These are phyloP conservation scores for Calycina marina DNA, from an alignment of 2,329 filamentous ascomycete species.

Conservation along the genomic window DNA sequence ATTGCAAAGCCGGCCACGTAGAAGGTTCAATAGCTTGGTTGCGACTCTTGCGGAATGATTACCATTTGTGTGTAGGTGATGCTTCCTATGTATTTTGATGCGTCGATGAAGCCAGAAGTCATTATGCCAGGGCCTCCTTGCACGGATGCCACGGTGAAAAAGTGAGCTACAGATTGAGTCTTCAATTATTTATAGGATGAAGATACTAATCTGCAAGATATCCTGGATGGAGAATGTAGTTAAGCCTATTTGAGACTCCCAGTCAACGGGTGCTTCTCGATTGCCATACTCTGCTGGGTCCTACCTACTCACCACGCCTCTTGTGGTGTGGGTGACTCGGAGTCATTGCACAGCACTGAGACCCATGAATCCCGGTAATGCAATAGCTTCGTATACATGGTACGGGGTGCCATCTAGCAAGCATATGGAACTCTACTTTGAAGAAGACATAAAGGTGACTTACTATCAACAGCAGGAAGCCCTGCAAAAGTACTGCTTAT, in stretches of 20 bases:
- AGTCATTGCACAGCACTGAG: slow-evolving; percentile 24
- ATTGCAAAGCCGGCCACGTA: neutral
- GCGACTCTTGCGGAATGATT: slow-evolving; percentile 16
- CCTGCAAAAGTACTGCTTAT: slow-evolving; percentile 6
- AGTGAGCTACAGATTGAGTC: slow-evolving; percentile 15
- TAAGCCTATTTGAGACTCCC: too few species aligned
- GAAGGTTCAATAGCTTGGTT: neutral
- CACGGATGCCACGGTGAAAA: slow-evolving; percentile 39
- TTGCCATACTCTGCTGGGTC: too few species aligned
- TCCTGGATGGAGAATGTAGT: slow-evolving; percentile 4
- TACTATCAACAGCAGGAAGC: slow-evolving; percentile 13
- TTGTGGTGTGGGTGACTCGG: slow-evolving; percentile 9
- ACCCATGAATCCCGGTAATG: slow-evolving; percentile 21
- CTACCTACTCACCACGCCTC: too few species aligned
- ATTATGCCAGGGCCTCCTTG: slow-evolving; percentile 30
- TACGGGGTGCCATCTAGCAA: neutral
- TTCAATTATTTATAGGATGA: neutral
- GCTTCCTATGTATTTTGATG: slow-evolving; percentile 32
- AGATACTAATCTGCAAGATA: slow-evolving; percentile 3
- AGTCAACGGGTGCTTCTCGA: too few species aligned
- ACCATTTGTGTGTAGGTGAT: slow-evolving; percentile 32
- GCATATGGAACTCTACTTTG: neutral
- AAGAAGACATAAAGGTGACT: neutral
- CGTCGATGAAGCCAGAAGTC: slow-evolving; percentile 39
- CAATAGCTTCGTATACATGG: neutral